Conservation (phyloP, 805 yeast species). For the Starmera caribaea region DNA sequence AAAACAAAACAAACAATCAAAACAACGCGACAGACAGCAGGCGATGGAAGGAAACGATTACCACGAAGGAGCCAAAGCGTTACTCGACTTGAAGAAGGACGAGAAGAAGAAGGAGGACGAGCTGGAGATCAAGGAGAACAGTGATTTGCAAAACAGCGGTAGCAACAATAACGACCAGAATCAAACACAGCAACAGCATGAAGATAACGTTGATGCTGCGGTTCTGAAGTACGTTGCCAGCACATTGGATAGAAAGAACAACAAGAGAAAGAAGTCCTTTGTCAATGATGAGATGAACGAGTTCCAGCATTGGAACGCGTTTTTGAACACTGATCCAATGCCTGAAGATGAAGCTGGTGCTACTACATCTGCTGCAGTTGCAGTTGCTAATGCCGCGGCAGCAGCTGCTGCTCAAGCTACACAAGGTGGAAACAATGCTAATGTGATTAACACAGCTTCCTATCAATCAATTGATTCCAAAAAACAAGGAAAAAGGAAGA, state of each 20-base stretch:
- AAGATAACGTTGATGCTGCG: conserved; percentile 65
- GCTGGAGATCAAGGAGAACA: conserved; percentile 3
- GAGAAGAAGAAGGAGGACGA: conserved; percentile 3
- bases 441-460: background rate
- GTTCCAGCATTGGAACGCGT: conserved; percentile 20
- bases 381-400: conserved; percentile 23
- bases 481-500: conserved; percentile 4
- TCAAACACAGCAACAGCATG: conserved; percentile 14
- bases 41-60: conserved; percentile 9
- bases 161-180: conserved; percentile 4
- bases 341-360: conserved; percentile 13
- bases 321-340: conserved; percentile 16
- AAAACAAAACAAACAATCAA: background rate
- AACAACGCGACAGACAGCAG: background rate
- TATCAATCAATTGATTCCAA: conserved; percentile 3
- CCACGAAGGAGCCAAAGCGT: conserved; percentile 18
- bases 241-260: conserved; percentile 33
- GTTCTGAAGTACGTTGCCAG: conserved; percentile 68
- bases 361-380: conserved; percentile 15
- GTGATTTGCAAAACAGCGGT: background rate
- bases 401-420: conserved; percentile 17
- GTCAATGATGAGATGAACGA: conserved; percentile 14
- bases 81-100: conserved; percentile 14
- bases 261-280: conserved; percentile 19
- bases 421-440: conserved; percentile 7